Evolutionary conservation across 208 protist genomes (phyloP), one percentile per base, ranked within the genome.

Genomic region (Acanthamoeba culbertsoni): DNA sequence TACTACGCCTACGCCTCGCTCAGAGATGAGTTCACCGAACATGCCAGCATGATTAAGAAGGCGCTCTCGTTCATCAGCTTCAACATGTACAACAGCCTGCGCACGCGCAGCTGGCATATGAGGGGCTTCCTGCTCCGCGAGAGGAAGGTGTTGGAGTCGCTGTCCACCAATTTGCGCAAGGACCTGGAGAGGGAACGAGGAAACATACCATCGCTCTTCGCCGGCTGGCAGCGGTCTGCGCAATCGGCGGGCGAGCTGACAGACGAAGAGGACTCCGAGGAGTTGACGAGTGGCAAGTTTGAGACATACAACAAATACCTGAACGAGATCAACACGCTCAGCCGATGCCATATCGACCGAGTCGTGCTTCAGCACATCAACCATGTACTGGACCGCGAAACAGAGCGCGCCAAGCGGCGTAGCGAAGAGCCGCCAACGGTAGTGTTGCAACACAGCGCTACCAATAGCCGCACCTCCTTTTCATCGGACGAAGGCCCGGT

Each of bases 1-100:
- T 79, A n/a, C 37, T 79, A 79, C 40, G 42, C 37, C 14, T 79
- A 79, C 42, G 10, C 68, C 26, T 79, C 68, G 68, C 40, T 79
- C 68, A 43, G 28, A 20, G 68, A 79, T 12, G 68, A 79, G 68
- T 20, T 79, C 23, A 40, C 33, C 68, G 68, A 79, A 28, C 68
- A 79, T 28, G 68, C 48, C 33, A 26, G 33, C 42, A 79, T 79
- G 68, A 12, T 79, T 23, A 43, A 48, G 37, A 79, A 79, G 68
- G 68, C 68, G 35, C 68, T 79, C 7, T 79, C 68, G 20, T 79
- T 79, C 68, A 79, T 79, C 68, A 79, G 68, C 68, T 79, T 79
- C 68, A 79, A 79, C 68, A 51, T 79, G 12, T 79, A 79, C 68
- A 79, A 79, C 68, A 79, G 48, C 42, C 68, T 79, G 37, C 68